Evolutionary conservation across 2,329 filamentous ascomycete species (phyloP).

Genomic region (Keithomyces neogunnii): DNA sequence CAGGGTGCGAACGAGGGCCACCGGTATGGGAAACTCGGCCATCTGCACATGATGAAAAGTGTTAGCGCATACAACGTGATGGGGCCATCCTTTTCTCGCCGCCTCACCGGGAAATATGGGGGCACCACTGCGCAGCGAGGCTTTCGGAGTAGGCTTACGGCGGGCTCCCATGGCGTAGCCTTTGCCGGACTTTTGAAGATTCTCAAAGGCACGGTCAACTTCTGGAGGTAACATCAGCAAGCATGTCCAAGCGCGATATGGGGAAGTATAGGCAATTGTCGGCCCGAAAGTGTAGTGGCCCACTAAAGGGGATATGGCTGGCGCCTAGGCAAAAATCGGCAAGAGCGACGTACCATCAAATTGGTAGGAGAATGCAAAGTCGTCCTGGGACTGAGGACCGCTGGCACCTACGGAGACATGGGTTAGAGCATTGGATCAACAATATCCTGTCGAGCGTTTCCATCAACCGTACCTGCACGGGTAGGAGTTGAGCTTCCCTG

Average conservation of each 20-base stretch:
- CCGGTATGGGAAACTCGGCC: slow-evolving; percentile 58
- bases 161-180: slow-evolving; percentile 67
- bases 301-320: not conserved
- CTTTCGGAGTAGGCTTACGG: slow-evolving; percentile 48
- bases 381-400: slow-evolving; percentile 66
- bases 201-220: slow-evolving; percentile 92
- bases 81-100: not conserved
- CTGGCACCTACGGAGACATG: slow-evolving; percentile 50
- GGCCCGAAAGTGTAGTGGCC: not conserved
- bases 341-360: slow-evolving; percentile 66
- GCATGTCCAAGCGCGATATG: not conserved
- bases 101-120: slow-evolving; percentile 8
- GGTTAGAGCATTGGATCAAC: not conserved
- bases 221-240: slow-evolving; percentile 44
- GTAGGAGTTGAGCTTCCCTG: slow-evolving; percentile 32
- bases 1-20: slow-evolving; percentile 68
- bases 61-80: slow-evolving; percentile 14
- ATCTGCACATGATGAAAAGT: slow-evolving; percentile 39
- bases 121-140: slow-evolving; percentile 6
- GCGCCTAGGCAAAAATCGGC: not conserved
- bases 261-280: not conserved
- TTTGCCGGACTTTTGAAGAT: slow-evolving; percentile 94
- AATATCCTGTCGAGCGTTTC: not conserved
- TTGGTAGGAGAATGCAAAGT: slow-evolving; percentile 77
- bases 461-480: slow-evolving; percentile 26